Conservation (phyloP, 345 rosid species). For the Mercurialis annua region DNA sequence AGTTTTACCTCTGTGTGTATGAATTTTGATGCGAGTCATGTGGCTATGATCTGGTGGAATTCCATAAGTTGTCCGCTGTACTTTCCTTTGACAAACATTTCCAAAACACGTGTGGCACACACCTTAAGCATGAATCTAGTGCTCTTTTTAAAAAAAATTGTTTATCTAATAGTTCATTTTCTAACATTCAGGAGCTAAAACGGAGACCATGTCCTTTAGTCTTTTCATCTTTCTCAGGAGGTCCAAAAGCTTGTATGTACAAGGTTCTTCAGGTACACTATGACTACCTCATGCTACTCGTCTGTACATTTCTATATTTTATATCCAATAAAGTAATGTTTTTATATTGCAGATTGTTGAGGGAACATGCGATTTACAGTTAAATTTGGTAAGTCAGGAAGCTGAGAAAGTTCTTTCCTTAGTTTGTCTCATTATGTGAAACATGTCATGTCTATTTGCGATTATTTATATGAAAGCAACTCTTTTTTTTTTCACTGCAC, state of each 20-base stretch:
- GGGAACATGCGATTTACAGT: constrained; percentile 45
- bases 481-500: constrained; percentile 5
- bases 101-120: background rate
- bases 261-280: constrained; percentile 79
- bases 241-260: constrained; percentile 88
- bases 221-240: constrained; percentile 86
- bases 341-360: constrained; percentile 61
- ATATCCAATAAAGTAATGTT: background rate
- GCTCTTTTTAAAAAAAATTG: background rate
- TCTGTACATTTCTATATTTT: background rate
- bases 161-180: constrained; percentile 17
- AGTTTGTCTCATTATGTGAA: background rate
- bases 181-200: constrained; percentile 61
- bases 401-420: background rate
- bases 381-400: constrained; percentile 44
- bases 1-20: constrained; percentile 1
- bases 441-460: background rate
- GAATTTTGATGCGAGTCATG: constrained; percentile 4
- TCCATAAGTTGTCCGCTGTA: background rate
- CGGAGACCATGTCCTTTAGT: constrained; percentile 66
- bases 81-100: background rate
- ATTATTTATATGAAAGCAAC: background rate
- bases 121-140: background rate
- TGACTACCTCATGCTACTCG: background rate
- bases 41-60: background rate